These are phyloP conservation scores for Chytriomyces sp. DNA, from an alignment of 192 early-diverging fungal species.

Conservation along the genomic window DNA sequence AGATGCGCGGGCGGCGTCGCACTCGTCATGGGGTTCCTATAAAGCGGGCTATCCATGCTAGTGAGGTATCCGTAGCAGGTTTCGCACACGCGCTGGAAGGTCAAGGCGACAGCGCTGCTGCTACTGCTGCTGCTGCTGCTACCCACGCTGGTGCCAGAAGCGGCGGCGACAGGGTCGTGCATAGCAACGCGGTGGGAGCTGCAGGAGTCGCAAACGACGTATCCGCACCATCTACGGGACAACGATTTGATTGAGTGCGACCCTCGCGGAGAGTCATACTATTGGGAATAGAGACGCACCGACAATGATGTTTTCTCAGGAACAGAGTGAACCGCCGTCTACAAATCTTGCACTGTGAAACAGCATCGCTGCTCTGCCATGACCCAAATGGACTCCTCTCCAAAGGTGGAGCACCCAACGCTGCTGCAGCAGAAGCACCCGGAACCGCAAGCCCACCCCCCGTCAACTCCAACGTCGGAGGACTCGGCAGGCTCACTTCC, in stretches of 20 bases:
- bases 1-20: not conserved
- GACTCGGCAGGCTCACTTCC: not conserved
- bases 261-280: too few species aligned
- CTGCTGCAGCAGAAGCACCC: too few species aligned
- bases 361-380: slow-evolving; percentile 82
- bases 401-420: not conserved
- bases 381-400: slow-evolving; percentile 3
- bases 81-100: slow-evolving; percentile 61
- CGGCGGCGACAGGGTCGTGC: slow-evolving; percentile 40
- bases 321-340: slow-evolving; percentile 71
- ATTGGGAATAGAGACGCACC: slow-evolving; percentile 46
- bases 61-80: slow-evolving; percentile 48
- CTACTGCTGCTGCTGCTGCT: too few species aligned
- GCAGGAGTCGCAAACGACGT: slow-evolving; percentile 81
- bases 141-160: too few species aligned
- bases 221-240: slow-evolving; percentile 78
- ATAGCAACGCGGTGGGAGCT: slow-evolving; percentile 55
- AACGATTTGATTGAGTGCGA: too few species aligned
- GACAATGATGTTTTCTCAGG: slow-evolving; percentile 86
- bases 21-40: not conserved
- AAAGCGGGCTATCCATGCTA: not conserved
- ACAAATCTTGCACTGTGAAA: slow-evolving; percentile 70
- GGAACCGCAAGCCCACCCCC: too few species aligned
- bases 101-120: slow-evolving; percentile 22
- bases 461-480: too few species aligned